phyloP scores from a whole-genome alignment of 371 early-diverging fungal species.

The Circinella minor region DNA sequence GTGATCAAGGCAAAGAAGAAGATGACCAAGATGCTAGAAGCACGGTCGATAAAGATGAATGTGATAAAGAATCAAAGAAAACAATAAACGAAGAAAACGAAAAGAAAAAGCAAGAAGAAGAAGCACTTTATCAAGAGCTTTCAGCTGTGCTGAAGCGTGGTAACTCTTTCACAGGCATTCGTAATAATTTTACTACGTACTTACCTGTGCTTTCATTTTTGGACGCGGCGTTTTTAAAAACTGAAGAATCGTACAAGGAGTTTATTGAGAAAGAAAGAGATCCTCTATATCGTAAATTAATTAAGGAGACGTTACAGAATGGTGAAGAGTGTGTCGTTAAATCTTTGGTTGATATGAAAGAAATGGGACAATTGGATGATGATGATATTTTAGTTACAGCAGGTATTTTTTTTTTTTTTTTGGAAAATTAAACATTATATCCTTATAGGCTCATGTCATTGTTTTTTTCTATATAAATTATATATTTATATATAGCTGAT shows the following conservation, averaged over 20 bases:
- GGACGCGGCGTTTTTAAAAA: constrained; percentile 2
- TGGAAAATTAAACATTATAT: not conserved
- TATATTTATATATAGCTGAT: constrained; percentile 13
- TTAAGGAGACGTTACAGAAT: constrained; percentile 7
- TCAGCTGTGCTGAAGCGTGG: constrained; percentile 3
- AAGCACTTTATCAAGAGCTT: not conserved
- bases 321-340: constrained; percentile 19
- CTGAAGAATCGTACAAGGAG: not conserved
- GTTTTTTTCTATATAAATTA: too few relatives aligned
- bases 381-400: constrained; percentile 16
- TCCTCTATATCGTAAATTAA: not conserved
- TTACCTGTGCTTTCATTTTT: constrained; percentile 1
- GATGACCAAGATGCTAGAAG: not conserved
- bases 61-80: not conserved
- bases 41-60: too few relatives aligned
- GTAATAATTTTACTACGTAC: not conserved
- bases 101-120: not conserved
- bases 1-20: not conserved
- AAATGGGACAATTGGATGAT: constrained; percentile 22
- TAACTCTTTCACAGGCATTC: constrained; percentile 3
- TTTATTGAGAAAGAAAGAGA: constrained; percentile 12
- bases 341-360: constrained; percentile 18
- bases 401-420: constrained; percentile 2
- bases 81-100: not conserved
- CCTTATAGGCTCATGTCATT: too few relatives aligned